Percentiles rank a stretch among this genome's conserved stretches.
These are phyloP conservation scores for Haplosporangium sp. DNA, from an alignment of 371 early-diverging fungal species.

Conservation along the genomic window DNA sequence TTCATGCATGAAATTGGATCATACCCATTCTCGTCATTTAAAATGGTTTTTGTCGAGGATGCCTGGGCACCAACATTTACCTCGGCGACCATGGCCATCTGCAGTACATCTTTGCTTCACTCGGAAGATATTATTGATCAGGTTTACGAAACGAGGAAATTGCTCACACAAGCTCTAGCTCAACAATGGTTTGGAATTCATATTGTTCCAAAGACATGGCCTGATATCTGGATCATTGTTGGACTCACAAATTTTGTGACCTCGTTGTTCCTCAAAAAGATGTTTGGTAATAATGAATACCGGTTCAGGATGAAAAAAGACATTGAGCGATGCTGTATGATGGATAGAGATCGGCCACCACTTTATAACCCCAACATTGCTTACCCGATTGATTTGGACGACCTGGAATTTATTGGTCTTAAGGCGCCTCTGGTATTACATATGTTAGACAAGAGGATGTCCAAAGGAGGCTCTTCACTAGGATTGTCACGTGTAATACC, in stretches of 20 bases:
- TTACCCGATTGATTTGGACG: constrained; percentile 75
- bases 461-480: constrained; percentile 81
- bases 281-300: constrained; percentile 91
- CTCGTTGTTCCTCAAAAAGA: constrained; percentile 78
- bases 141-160: constrained; percentile 80
- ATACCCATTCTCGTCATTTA: constrained; percentile 88
- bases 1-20: constrained; percentile 89
- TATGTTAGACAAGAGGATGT: constrained; percentile 93
- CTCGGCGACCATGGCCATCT: constrained; percentile 48
- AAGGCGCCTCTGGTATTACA: constrained; percentile 92
- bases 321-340: constrained; percentile 80
- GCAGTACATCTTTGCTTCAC: constrained; percentile 79
- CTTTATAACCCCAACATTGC: constrained; percentile 77
- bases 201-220: constrained; percentile 82
- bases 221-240: constrained; percentile 89
- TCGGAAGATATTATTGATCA: constrained; percentile 87
- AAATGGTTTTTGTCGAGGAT: constrained; percentile 90
- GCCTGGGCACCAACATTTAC: constrained; percentile 68
- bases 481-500: constrained; percentile 86
- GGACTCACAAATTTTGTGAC: constrained; percentile 85
- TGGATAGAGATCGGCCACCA: constrained; percentile 90
- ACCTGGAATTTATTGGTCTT: constrained; percentile 81
- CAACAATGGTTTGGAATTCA: constrained; percentile 95
- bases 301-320: constrained; percentile 87
- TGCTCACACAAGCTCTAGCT: constrained; percentile 79